phyloP scores from a whole-genome alignment of 345 rosid genomes.

The Salix suchowensis region DNA sequence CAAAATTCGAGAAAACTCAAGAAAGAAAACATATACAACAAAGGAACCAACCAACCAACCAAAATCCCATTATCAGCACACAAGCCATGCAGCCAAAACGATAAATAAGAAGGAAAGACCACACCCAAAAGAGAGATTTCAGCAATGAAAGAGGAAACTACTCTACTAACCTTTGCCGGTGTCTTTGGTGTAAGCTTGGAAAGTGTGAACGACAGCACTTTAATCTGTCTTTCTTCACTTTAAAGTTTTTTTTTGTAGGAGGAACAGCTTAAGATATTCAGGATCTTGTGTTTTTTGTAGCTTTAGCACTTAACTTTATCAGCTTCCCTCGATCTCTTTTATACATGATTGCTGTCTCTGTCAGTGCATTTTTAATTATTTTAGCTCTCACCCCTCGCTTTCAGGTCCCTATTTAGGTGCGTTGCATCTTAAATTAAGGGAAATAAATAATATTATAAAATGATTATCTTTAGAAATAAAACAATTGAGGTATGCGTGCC shows the following conservation, averaged over 20 bases:
- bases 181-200: neutral
- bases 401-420: neutral
- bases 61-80: neutral
- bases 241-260: neutral
- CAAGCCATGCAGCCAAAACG: neutral
- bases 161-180: neutral
- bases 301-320: neutral
- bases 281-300: neutral
- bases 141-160: neutral
- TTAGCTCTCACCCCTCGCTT: neutral
- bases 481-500: too few species aligned
- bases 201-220: neutral
- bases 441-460: neutral
- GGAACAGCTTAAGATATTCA: neutral
- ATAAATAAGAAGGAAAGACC: neutral
- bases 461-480: neutral
- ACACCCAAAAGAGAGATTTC: neutral
- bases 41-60: neutral
- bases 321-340: neutral
- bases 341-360: neutral
- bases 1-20: neutral
- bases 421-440: neutral
- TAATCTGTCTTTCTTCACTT: neutral
- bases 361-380: neutral
- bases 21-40: neutral